These are phyloP conservation scores for Carpediemonas membranifera DNA, from an alignment of 78 protist genomes.

Conservation along the genomic window DNA sequence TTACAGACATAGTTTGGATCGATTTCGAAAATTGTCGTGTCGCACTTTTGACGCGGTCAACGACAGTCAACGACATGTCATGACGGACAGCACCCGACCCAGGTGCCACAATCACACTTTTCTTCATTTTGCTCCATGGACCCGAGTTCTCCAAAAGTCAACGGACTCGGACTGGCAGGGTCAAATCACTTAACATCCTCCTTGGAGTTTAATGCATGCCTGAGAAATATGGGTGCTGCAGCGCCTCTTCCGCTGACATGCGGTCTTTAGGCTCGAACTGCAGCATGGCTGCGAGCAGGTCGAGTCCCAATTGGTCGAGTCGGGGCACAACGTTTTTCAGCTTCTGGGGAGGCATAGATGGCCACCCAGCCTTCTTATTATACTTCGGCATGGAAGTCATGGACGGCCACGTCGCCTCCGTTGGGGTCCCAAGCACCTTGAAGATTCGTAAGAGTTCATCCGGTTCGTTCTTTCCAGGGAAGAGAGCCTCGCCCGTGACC, in stretches of 20 bases:
- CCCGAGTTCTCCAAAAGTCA: no score
- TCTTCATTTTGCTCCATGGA: no score
- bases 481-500: neutral
- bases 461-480: slow-evolving; percentile 19
- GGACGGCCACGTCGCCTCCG: slow-evolving; percentile 21
- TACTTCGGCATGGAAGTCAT: slow-evolving; percentile 7
- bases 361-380: neutral
- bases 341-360: neutral
- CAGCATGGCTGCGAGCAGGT: neutral
- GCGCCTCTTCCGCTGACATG: neutral
- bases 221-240: slow-evolving; percentile 1
- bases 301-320: neutral
- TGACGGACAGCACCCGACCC: no score
- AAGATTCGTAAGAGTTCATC: slow-evolving; percentile 43
- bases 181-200: no score
- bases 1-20: no score
- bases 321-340: neutral
- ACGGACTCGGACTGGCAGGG: no score
- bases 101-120: no score
- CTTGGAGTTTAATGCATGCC: no score
- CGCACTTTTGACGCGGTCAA: no score
- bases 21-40: no score
- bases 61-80: no score
- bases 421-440: slow-evolving; percentile 18
- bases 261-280: neutral